Base-by-base conservation (phyloP, 164 flowering plant genomes). In the Amborella trichopoda region DNA sequence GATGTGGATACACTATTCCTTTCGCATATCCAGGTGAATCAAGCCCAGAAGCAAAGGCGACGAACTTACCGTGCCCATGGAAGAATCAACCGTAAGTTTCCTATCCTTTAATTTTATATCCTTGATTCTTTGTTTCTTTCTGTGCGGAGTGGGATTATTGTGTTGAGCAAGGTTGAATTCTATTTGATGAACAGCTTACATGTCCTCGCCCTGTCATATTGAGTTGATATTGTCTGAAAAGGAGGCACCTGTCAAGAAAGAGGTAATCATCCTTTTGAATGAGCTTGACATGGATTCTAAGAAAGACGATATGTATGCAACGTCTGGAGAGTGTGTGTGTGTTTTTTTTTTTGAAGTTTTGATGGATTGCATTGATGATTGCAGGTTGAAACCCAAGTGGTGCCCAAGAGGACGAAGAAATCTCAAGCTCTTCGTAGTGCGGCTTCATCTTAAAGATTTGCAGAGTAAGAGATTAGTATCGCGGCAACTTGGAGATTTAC, bases 51-150 rank as follows among this genome's bases (percentile, higher is more conserved):
- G 62, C 89, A 86, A 60, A 73, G 93, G 66, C 80, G 93, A 6
- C 67, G 95, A 23, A 86, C 89, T 8, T 86, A 82, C 67, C 78
- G 93, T 60, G 95, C 93, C 23, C 96, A 87, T 44, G 96, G 96
- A 58, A 67, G 96, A 60, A 87, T 87, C 14, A 80, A 83, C 50
- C 93, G 84, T 86, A 64, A 49, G 93, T 67, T 26, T 28, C n/a
- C 5, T 39, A 9, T 26, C 10, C 16, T 2, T 42, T 22, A 24
- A 10, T 4, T 32, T 34, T 10, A 22, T 49, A 12, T 10, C 20
- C n/a, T n/a, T 49, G 3, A 6, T 34, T 12, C 8, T 18, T 8
- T 19, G 22, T 19, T 2, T 19, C 0, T 3, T 3, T 3, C 14
- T 40, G 40, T 23, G 14, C 9, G 11, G 8, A 33, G 6, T 18